phyloP scores from a whole-genome alignment of 2,329 filamentous ascomycete genomes.

The Colletotrichum tropicicola region DNA sequence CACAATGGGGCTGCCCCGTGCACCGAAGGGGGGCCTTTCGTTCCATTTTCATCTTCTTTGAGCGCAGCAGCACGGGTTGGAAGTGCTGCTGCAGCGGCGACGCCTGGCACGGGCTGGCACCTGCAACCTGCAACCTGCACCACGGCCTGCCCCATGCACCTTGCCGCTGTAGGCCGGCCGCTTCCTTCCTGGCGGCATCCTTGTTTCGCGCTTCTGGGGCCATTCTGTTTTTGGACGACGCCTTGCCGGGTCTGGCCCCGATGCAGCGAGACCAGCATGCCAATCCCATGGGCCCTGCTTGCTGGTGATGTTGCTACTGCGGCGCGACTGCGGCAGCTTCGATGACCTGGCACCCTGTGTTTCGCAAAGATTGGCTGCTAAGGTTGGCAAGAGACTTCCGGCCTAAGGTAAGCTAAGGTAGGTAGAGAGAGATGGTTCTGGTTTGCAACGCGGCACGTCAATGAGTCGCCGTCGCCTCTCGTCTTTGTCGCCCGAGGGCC shows the following conservation, averaged over 20 bases:
- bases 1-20: slow-evolving; percentile 18
- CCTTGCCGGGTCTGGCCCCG: slow-evolving; percentile 6
- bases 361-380: slow-evolving; percentile 18
- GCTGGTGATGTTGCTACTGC: slow-evolving; percentile 6
- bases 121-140: slow-evolving; percentile 1
- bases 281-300: slow-evolving; percentile 20
- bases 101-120: neutral
- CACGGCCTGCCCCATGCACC: slow-evolving; percentile 14
- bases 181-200: slow-evolving; percentile 8
- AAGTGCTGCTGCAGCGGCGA: too few relatives aligned
- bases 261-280: neutral
- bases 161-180: neutral
- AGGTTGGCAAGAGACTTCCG: neutral
- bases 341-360: slow-evolving; percentile 21
- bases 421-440: neutral
- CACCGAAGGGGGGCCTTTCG: too few relatives aligned
- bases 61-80: neutral
- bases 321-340: slow-evolving; percentile 9
- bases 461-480: neutral
- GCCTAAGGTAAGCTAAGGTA: neutral
- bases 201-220: slow-evolving; percentile 22
- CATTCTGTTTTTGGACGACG: slow-evolving; percentile 17
- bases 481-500: neutral
- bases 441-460: neutral
- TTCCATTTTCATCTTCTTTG: too few relatives aligned